These are phyloP conservation scores for Umbelopsis sp. DNA, from an alignment of 371 early-diverging fungal genomes.

Conservation along the genomic window DNA sequence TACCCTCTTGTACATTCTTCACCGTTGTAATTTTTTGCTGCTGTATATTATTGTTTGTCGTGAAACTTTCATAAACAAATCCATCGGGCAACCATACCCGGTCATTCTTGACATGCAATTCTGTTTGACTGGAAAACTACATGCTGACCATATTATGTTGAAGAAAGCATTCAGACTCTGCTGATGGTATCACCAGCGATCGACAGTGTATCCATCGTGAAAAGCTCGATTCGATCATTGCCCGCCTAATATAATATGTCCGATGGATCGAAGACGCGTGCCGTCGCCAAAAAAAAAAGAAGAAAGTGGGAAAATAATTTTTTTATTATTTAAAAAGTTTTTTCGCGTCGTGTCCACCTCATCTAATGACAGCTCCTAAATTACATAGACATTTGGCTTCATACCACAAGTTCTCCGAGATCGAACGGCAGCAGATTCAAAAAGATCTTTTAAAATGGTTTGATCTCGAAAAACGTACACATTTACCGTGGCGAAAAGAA, in stretches of 20 bases:
- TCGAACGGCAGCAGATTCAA: constrained; percentile 44
- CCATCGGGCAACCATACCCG: too few species aligned
- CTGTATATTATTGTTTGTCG: not conserved
- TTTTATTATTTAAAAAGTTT: not conserved
- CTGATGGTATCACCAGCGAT: too few species aligned
- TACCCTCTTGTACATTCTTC: not conserved
- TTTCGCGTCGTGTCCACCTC: not conserved
- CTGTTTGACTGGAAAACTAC: too few species aligned
- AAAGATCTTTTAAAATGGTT: constrained; percentile 65
- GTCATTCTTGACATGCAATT: too few species aligned
- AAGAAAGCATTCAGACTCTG: too few species aligned
- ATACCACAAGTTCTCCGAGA: constrained; percentile 36
- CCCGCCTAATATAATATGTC: too few species aligned
- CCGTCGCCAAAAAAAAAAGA: too few species aligned
- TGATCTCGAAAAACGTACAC: constrained; percentile 60
- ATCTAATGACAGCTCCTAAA: constrained; percentile 6
- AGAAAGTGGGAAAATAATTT: not conserved
- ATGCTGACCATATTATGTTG: too few species aligned
- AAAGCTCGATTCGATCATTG: too few species aligned
- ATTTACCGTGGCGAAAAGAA: constrained; percentile 74
- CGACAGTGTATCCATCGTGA: too few species aligned
- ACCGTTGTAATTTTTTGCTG: not conserved
- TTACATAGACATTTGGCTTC: constrained; percentile 15
- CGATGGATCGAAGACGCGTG: too few species aligned
- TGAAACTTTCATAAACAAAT: too few species aligned